Percentiles rank a stretch among this genome's conserved stretches.
phyloP scores from a whole-genome alignment of 169 alveolate species.

The Amoebophrya sp. region DNA sequence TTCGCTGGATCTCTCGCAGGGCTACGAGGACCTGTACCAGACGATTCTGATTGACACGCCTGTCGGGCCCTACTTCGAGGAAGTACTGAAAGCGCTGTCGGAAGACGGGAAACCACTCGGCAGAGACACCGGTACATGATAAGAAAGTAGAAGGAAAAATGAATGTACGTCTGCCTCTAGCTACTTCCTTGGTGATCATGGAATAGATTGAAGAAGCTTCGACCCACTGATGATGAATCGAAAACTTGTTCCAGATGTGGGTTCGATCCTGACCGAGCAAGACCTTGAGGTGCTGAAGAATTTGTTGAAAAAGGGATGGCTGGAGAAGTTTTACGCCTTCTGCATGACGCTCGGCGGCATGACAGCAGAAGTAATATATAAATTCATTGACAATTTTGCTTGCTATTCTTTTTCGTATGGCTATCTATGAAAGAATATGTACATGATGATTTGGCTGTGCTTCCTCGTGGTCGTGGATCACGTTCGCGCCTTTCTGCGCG shows the following conservation, averaged over 20 bases:
- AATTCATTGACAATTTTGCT: constrained; percentile 31
- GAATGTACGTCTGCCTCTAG: background rate
- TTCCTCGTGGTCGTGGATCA: too few relatives aligned
- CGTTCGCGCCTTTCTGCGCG: too few relatives aligned
- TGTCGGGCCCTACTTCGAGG: constrained; percentile 78
- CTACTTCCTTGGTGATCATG: background rate
- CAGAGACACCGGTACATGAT: background rate
- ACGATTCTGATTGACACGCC: constrained; percentile 94
- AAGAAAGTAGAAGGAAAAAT: background rate
- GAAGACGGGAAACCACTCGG: background rate
- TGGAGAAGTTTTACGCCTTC: constrained; percentile 83
- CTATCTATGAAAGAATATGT: too few relatives aligned
- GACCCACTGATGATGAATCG: constrained; percentile 19
- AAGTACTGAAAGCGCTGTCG: constrained; percentile 39
- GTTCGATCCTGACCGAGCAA: constrained; percentile 31
- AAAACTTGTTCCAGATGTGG: constrained; percentile 36
- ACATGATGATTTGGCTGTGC: too few relatives aligned
- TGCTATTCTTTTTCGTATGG: too few relatives aligned
- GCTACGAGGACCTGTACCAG: constrained; percentile 85
- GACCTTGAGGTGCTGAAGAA: constrained; percentile 73
- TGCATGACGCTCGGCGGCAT: constrained; percentile 67
- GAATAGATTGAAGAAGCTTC: background rate
- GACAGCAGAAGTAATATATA: constrained; percentile 32
- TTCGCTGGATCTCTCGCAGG: constrained; percentile 80
- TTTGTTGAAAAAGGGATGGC: constrained; percentile 84